Conservation (phyloP, 2,329 filamentous ascomycete genomes). For the Penicillium palitans region DNA sequence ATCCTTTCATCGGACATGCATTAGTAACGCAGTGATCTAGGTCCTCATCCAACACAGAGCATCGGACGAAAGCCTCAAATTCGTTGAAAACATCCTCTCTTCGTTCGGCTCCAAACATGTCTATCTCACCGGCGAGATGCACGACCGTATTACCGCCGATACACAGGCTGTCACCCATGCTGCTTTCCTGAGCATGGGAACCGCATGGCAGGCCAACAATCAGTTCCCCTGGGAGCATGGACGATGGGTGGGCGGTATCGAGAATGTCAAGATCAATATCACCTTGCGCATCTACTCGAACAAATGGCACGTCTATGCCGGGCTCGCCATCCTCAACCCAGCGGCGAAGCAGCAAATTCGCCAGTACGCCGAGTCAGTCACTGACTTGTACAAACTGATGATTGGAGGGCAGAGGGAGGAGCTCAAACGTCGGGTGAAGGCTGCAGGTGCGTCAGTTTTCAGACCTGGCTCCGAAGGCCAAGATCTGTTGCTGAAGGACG, state of each 20-base stretch:
- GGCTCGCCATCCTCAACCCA: slow-evolving; percentile 93
- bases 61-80: slow-evolving; percentile 69
- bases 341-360: slow-evolving; percentile 88
- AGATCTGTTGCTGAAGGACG: slow-evolving; percentile 72
- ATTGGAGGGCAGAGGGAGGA: slow-evolving; percentile 77
- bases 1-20: slow-evolving; percentile 4
- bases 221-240: slow-evolving; percentile 97
- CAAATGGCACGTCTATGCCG: slow-evolving; percentile 99
- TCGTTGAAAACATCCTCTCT: slow-evolving; percentile 77
- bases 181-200: slow-evolving; percentile 95
- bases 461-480: slow-evolving; percentile 53
- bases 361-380: slow-evolving; percentile 90
- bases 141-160: slow-evolving; percentile 96
- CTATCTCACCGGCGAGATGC: slow-evolving; percentile 79
- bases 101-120: slow-evolving; percentile 86
- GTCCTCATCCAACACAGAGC: slow-evolving; percentile 90
- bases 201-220: slow-evolving; percentile 90
- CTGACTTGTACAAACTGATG: slow-evolving; percentile 96
- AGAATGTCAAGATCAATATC: slow-evolving; percentile 99
- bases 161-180: slow-evolving; percentile 98
- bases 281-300: slow-evolving; percentile 96
- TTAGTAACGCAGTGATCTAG: slow-evolving; percentile 39
- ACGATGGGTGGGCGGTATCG: slow-evolving; percentile 95
- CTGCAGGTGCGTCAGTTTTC: slow-evolving; percentile 74
- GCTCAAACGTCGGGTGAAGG: slow-evolving; percentile 71